Base-by-base conservation (phyloP, 305 asterid genomes). In the Nicotiana rustica region DNA sequence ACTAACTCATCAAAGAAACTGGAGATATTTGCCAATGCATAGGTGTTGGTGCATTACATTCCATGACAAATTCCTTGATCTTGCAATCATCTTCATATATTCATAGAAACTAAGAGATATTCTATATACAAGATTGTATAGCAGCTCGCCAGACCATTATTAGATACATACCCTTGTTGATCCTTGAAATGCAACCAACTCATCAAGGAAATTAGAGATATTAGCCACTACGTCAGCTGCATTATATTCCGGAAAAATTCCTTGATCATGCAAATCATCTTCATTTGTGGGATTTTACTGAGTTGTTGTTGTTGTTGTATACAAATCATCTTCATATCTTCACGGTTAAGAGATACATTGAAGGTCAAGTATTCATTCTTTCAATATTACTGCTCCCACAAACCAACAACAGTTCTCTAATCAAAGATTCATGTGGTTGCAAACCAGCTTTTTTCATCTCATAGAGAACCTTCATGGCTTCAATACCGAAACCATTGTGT, bases 391-490 rank as follows among this genome's bases (percentile, higher is more conserved):
- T 82, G 77, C 89, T 84, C 35, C 91, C 88, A 67, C 91, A 86
- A 82, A 89, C 84, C 47, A 87, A 77, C 83, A 70, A 83, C 80
- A 87, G 82, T 88, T 87, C 89, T 77, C 85, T 81, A 59, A 85
- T 29, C 89, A 90, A 87, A 19, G 95, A 87, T 82, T 90, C 90
- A 15, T 69, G 82, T 12, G 93, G 91, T 84, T 62, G 69, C 49
- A 89, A 85, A 61, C 93, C 95, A 69, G 91, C 90, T 52, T 64
- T 84, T 85, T 82, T 88, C 97, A 93, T 93, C 44, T 89, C 87
- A 36, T 86, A 67, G 18, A 90, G 85, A 77, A 88, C 60, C 77
- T 82, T 84, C 21, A 84, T 68, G 36, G 92, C 94, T 87, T 92
- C 92, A 14, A 76, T 19, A 82, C 85, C 87, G 15, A 86, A 83